Evolutionary conservation across 192 early-diverging fungal genomes (phyloP), one percentile per base, ranked within the genome.

Genomic region (Coemansia guatemalensis): DNA sequence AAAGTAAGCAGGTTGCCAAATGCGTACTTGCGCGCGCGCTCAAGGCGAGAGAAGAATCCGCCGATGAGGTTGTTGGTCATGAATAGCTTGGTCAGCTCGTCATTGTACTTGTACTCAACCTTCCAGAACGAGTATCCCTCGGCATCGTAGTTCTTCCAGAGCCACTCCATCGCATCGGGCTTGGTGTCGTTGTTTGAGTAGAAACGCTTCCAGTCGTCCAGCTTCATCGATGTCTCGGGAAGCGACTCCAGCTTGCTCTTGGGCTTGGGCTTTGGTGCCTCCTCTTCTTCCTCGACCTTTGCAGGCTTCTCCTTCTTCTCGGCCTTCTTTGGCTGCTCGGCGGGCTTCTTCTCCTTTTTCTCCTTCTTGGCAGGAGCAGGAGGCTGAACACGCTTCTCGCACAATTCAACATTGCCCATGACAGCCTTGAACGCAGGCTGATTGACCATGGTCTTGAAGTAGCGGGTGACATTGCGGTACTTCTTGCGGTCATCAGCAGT

Each of bases 131-230:
- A 92, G 89, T 86, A 97, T 69, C 93, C 94, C 48, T 89, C 75
- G 41, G 89, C 69, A 75, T 97, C 94, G 68, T 74, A 89, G 81
- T 96, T 80, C 83, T 92, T 81, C 95, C 95, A 97, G 82, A 97
- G 92, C 91, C 92, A 97, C 78, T 95, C 83, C 74, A 90, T 82
- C 65, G 95, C 95, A 48, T 81, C 85, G 53, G 90, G 89, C 65
- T 83, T 81, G 70, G 93, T 93, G 54, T 94, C 88, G 84, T 95
- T 93, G 90, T 97, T 97, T 56, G 94, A 96, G 88, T 97, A 97
- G 82, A 92, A 88, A 60, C 94, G 90, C 86, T 97, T 97, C 94
- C 95, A 97, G 65, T 90, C 89, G 62, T 97, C 94, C 52, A 97
- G 71, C 67, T 85, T 78, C 82, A 97, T 90, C 64, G 82, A 69